Evolutionary conservation across 1,284 basidiomycete species (phyloP).

Genomic region (Chondrostereum purpureum): DNA sequence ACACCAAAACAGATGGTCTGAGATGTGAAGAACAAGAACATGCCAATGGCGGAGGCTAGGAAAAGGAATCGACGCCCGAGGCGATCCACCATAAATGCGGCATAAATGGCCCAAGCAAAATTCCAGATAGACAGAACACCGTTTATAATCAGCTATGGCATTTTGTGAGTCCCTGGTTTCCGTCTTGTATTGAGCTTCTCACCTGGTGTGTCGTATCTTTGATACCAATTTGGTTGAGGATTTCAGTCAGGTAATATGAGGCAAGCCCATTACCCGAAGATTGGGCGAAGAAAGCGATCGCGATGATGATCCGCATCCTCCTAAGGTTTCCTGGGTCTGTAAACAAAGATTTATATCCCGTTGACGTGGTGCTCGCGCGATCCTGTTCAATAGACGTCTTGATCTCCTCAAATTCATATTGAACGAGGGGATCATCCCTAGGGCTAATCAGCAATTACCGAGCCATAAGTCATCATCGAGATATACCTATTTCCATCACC

Average conservation of each 20-base stretch:
- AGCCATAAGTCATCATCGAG: no score
- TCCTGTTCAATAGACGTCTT: constrained; percentile 65
- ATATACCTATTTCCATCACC: constrained; percentile 59
- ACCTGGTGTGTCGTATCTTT: constrained; percentile 48
- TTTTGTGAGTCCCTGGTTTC: background rate
- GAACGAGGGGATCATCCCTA: constrained; percentile 66
- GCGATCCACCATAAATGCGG: constrained; percentile 52
- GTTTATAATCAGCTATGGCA: constrained; percentile 53
- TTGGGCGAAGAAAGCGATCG: constrained; percentile 64
- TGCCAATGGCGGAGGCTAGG: constrained; percentile 50
- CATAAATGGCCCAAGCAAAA: constrained; percentile 52
- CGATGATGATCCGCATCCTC: constrained; percentile 62
- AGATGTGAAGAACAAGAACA: constrained; percentile 63
- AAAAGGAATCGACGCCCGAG: constrained; percentile 62
- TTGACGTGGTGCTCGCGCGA: constrained; percentile 38
- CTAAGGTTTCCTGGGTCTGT: constrained; percentile 56
- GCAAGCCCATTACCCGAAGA: constrained; percentile 73
- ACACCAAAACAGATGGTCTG: constrained; percentile 69
- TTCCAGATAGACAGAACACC: constrained; percentile 76
- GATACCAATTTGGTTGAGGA: constrained; percentile 68
- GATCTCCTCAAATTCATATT: constrained; percentile 73
- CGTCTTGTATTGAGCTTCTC: background rate
- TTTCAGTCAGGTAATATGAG: constrained; percentile 68
- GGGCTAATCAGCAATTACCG: constrained; percentile 20
- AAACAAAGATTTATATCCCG: constrained; percentile 58